These are phyloP conservation scores for Plectosphaerella plurivora DNA, from an alignment of 2,329 filamentous ascomycete genomes.

Conservation along the genomic window DNA sequence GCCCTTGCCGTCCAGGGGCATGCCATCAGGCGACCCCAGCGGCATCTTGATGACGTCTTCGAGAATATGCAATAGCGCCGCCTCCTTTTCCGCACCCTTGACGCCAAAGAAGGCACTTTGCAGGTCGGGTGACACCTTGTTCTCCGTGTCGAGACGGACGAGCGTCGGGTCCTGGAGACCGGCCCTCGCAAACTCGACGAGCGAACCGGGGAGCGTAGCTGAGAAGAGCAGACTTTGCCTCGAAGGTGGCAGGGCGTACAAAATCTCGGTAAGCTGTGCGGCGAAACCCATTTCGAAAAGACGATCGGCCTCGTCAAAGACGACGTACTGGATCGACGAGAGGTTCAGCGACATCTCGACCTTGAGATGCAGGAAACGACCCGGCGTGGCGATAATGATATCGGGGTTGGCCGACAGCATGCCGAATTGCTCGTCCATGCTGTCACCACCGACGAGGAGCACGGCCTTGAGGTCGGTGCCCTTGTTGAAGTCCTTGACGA, in stretches of 20 bases:
- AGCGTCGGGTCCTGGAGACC: slow-evolving; percentile 89
- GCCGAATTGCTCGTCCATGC: slow-evolving; percentile 89
- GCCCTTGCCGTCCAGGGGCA: slow-evolving; percentile 36
- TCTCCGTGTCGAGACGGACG: slow-evolving; percentile 87
- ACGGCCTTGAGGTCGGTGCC: slow-evolving; percentile 92
- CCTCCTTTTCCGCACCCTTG: slow-evolving; percentile 92
- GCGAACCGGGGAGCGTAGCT: slow-evolving; percentile 85
- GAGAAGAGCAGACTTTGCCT: slow-evolving; percentile 94
- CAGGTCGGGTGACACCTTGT: slow-evolving; percentile 93
- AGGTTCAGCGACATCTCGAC: slow-evolving; percentile 93
- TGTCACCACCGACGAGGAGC: slow-evolving; percentile 89
- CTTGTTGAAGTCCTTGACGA: slow-evolving; percentile 88
- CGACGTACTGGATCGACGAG: slow-evolving; percentile 87
- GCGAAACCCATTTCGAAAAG: slow-evolving; percentile 99
- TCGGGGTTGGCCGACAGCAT: slow-evolving; percentile 94
- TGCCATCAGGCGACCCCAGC: slow-evolving; percentile 52
- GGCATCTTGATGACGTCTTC: slow-evolving; percentile 93
- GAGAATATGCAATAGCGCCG: slow-evolving; percentile 80
- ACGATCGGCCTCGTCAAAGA: slow-evolving; percentile 96
- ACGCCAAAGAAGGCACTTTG: slow-evolving; percentile 92
- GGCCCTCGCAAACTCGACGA: slow-evolving; percentile 93
- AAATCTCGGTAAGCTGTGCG: slow-evolving; percentile 85
- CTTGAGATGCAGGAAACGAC: slow-evolving; percentile 92
- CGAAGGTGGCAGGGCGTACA: slow-evolving; percentile 77
- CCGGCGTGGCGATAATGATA: slow-evolving; percentile 94